Base-by-base conservation (phyloP, 768 basidiomycete genomes). In the Mycena crocata region DNA sequence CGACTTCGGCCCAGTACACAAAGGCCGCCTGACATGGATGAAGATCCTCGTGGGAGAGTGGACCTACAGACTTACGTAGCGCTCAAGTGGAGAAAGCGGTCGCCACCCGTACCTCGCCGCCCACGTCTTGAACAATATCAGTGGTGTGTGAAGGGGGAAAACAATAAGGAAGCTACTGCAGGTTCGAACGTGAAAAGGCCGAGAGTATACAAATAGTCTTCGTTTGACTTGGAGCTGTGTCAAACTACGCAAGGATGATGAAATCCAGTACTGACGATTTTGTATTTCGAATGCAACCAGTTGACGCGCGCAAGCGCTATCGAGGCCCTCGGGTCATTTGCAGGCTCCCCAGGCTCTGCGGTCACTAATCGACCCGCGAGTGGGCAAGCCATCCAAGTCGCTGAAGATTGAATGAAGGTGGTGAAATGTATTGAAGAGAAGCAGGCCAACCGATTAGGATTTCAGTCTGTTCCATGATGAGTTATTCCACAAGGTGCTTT, bases 1-100 rank as follows among this genome's bases (percentile, higher is more conserved):
- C 85, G 17, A 86, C 78, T 66, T 86, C 85, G 1, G 49, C 45
- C 85, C 85, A 87, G 65, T 80, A 82, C 1, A 81, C 72, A 60
- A 76, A 85, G 30, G 71, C 78, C 12, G 85, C 82, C 79, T 82
- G 35, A 21, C 15, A 23, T 50, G 28, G 32, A 23, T 10, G 32
- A 40, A 55, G 40, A 59, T 23, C 28, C 15, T 21, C 1, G 31
- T 10, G n/a, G 37, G 19, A 17, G 13, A 51, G 5, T 28, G 5
- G 12, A 23, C 5, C 3, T 15, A 0, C 1, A 37, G 17, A 71
- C 75, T 63, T 35, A 78, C 81, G 50, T 86, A 75, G 23, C 74
- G 64, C 68, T 87, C 86, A 21, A 87, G 72, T 28, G 77, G 76
- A 24, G 85, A 85, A 21, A 83, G 73, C 3, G 72, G 39, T 9